Evolutionary conservation across 805 yeast species (phyloP).

Genomic region (Candida namnaoensis): DNA sequence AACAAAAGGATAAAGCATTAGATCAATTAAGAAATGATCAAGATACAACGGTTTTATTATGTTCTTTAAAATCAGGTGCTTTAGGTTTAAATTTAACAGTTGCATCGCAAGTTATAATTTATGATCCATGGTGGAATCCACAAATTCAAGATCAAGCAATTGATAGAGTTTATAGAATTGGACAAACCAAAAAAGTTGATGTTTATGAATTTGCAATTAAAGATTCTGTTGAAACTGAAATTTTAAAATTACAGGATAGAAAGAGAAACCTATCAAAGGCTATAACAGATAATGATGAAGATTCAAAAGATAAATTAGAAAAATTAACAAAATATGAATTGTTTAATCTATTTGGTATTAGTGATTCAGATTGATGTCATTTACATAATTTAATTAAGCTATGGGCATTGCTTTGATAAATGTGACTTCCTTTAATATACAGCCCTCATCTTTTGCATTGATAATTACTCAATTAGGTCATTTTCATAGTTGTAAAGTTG

Average conservation of each 20-base stretch:
- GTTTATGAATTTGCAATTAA: conserved; percentile 71
- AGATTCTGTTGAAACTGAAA: conserved; percentile 73
- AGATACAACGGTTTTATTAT: conserved; percentile 35
- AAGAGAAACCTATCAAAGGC: conserved; percentile 69
- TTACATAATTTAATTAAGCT: no score
- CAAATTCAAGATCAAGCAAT: conserved; percentile 87
- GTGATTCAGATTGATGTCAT: neutral
- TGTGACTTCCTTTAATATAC: no score
- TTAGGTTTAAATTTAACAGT: conserved; percentile 82
- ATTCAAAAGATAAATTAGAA: conserved; percentile 50
- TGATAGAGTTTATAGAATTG: conserved; percentile 86
- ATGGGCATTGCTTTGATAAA: no score
- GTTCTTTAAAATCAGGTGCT: conserved; percentile 87
- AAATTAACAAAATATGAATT: conserved; percentile 23
- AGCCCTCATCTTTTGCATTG: no score
- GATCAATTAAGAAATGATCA: conserved; percentile 19
- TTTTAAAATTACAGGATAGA: conserved; percentile 76
- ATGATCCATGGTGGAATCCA: conserved; percentile 97
- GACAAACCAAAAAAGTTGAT: conserved; percentile 65
- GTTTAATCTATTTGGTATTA: neutral
- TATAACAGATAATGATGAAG: conserved; percentile 56
- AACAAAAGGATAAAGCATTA: conserved; percentile 21
- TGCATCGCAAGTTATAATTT: conserved; percentile 74
- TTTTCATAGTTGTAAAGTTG: no score
- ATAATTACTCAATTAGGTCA: no score